Base-by-base conservation (phyloP, 306 rosid genomes). In the Crataegus laevigata region DNA sequence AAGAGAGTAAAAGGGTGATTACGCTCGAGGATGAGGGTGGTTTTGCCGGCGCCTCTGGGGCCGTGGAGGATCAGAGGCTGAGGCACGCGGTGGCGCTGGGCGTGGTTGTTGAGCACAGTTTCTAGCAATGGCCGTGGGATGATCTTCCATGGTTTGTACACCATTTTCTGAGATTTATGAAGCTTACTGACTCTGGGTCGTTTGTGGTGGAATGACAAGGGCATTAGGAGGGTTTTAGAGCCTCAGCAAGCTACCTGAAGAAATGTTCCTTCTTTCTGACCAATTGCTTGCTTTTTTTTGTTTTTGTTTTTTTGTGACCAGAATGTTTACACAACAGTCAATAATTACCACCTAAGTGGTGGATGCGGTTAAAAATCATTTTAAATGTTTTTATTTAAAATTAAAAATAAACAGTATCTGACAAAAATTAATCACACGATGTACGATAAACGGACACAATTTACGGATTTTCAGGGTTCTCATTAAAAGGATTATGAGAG, bases 31-130 rank as follows among this genome's bases (percentile, higher is more conserved):
- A 94, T 83, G 88, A 94, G 92, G 32, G 99, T 86, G 74, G 97
- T 94, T 86, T 94, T 92, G 8, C 99, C 99, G 50, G 82, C 93
- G 84, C 98, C 98, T 76, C 97, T 77, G 66, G 97, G 99, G 25
- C 99, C 99, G 76, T 94, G 98, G 36, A 94, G 94, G 77, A 94
- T 57, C 67, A 94, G 87, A 26, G 91, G 93, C 71, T 91, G 91
- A 57, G 71, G 97, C 18, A 94, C 97, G 0, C 96, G 96, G 82
- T 90, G 98, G 83, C 90, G 97, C 54, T 89, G 93, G 2, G 85
- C 92, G 80, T 94, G 98, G 82, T 90, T 91, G 91, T 94, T 91
- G 4, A 94, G 86, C 54, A 94, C 82, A 10, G 97, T 90, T 77
- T 94, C 98, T 1, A 94, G 78, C 12, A 91, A 85, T 3, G 97